Percentiles rank a stretch among this genome's conserved stretches.
phyloP scores from a whole-genome alignment of 768 basidiomycete species.

The Nidula microcarpa region DNA sequence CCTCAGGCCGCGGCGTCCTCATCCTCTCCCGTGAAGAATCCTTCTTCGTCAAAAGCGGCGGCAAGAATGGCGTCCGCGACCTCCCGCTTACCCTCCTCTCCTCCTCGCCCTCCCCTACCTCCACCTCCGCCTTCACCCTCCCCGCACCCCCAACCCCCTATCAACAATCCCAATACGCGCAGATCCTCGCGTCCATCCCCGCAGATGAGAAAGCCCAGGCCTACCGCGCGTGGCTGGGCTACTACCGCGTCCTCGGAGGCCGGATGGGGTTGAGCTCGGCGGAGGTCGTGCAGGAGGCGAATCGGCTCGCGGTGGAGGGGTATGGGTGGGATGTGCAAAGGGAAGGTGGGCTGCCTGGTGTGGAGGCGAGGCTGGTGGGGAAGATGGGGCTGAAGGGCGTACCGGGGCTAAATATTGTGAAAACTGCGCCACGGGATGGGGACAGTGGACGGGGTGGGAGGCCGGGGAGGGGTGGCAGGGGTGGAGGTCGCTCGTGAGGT shows the following conservation, averaged over 20 bases:
- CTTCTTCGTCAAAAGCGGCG: conserved; percentile 32
- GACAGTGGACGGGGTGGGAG: background rate
- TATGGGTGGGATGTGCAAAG: conserved; percentile 30
- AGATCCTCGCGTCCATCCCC: conserved; percentile 24
- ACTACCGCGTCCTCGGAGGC: conserved; percentile 42
- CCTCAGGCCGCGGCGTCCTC: conserved; percentile 69
- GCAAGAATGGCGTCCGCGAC: conserved; percentile 26
- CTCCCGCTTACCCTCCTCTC: conserved; percentile 39
- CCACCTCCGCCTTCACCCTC: conserved; percentile 9
- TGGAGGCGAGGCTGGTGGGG: conserved; percentile 41
- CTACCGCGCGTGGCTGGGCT: conserved; percentile 56
- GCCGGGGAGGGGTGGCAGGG: background rate
- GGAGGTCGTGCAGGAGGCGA: conserved; percentile 36
- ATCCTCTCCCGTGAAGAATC: conserved; percentile 72
- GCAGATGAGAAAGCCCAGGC: conserved; percentile 41
- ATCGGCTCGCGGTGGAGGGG: conserved; percentile 27
- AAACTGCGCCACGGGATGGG: background rate
- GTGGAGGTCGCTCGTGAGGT: background rate
- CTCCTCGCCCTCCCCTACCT: conserved; percentile 26
- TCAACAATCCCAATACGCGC: conserved; percentile 5
- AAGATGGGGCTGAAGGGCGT: conserved; percentile 32
- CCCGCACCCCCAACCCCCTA: conserved; percentile 14
- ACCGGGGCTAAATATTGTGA: background rate
- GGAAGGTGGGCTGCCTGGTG: conserved; percentile 23
- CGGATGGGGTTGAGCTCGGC: conserved; percentile 31